Conservation (phyloP, 2,329 filamentous ascomycete species). For the Cytospora mali region DNA sequence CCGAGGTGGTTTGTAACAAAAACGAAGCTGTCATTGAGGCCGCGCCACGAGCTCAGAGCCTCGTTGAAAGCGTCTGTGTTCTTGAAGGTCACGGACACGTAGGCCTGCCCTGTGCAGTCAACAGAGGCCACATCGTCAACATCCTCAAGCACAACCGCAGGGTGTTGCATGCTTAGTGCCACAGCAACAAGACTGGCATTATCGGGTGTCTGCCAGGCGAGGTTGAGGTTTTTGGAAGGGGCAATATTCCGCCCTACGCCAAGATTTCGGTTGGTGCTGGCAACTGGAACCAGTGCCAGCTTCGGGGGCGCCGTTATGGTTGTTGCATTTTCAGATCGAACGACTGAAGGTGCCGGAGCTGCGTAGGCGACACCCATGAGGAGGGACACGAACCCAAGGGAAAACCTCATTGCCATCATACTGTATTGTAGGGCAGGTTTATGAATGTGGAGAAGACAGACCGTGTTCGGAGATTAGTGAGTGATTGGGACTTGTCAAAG, state of each 20-base stretch:
- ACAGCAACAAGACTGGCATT: conserved; percentile 55
- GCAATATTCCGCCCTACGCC: conserved; percentile 20
- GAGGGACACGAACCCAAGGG: conserved; percentile 7
- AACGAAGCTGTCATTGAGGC: conserved; percentile 31
- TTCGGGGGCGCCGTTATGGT: not conserved
- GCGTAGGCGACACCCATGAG: conserved; percentile 3
- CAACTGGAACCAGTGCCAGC: conserved; percentile 17
- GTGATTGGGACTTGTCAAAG: not conserved
- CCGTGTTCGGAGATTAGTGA: not conserved
- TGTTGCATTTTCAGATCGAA: not conserved
- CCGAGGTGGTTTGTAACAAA: conserved; percentile 33
- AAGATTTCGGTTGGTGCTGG: not conserved
- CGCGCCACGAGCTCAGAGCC: conserved; percentile 30
- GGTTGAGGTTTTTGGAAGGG: conserved; percentile 21
- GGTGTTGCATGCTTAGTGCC: conserved; percentile 49
- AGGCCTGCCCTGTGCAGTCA: conserved; percentile 54
- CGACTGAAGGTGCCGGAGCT: not conserved
- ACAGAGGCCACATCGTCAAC: conserved; percentile 55
- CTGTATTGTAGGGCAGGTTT: not conserved
- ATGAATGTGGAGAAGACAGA: not conserved
- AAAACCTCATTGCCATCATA: conserved; percentile 5
- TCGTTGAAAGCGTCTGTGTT: conserved; percentile 29
- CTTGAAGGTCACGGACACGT: conserved; percentile 39
- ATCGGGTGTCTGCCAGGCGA: conserved; percentile 27
- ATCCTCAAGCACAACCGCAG: conserved; percentile 33